Percentiles rank a stretch among this genome's conserved stretches.
phyloP scores from a whole-genome alignment of 331 rosid species.

The Telfairia occidentalis region DNA sequence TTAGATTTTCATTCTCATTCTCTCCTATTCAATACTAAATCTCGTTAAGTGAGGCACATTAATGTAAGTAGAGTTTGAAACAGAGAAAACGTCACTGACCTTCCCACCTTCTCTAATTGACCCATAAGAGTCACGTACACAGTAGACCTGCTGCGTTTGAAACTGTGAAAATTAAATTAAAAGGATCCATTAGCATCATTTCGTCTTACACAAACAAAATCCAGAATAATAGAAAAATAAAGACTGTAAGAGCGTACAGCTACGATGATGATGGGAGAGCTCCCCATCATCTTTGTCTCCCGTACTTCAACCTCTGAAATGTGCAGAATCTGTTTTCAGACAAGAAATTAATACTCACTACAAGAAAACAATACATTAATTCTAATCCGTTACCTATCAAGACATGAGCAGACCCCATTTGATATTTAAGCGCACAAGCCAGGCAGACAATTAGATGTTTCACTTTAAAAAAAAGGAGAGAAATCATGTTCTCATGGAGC shows the following conservation, averaged over 20 bases:
- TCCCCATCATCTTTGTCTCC: constrained; percentile 81
- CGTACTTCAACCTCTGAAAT: constrained; percentile 65
- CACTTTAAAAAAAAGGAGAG: no score
- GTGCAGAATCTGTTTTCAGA: constrained; percentile 61
- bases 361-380: neutral
- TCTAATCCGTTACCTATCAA: neutral
- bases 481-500: no score
- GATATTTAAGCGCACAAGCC: no score
- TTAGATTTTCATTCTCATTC: no score
- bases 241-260: constrained; percentile 26
- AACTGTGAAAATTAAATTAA: constrained; percentile 43
- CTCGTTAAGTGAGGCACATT: neutral
- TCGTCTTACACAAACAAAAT: constrained; percentile 7
- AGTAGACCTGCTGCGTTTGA: constrained; percentile 82
- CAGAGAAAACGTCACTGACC: constrained; percentile 29
- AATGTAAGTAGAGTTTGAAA: neutral
- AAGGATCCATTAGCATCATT: constrained; percentile 13
- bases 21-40: neutral
- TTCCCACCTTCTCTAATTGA: constrained; percentile 77
- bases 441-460: no score
- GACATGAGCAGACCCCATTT: neutral
- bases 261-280: constrained; percentile 57
- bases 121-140: constrained; percentile 68
- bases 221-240: neutral
- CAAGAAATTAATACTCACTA: neutral